These are phyloP conservation scores for Colletotrichum sublineola DNA, from an alignment of 2,329 filamentous ascomycete genomes.

Conservation along the genomic window DNA sequence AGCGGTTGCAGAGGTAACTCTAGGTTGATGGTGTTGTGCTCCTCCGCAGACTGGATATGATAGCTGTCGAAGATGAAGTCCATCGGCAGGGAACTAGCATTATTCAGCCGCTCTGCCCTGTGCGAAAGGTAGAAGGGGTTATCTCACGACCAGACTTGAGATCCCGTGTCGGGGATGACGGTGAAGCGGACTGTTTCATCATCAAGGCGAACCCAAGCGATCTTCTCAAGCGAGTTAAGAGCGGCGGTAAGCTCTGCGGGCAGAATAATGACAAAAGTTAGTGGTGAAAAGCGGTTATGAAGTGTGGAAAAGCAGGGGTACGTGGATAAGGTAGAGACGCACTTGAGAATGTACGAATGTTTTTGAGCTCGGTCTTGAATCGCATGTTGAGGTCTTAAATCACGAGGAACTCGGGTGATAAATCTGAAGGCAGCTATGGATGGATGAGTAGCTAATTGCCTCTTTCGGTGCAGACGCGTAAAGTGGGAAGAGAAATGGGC, in stretches of 20 bases:
- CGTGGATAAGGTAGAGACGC: slow-evolving; percentile 44
- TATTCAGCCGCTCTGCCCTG: slow-evolving; percentile 18
- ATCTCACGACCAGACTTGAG: slow-evolving; percentile 93
- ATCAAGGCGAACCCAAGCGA: slow-evolving; percentile 91
- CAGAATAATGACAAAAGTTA: slow-evolving; percentile 11
- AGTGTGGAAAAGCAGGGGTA: background rate
- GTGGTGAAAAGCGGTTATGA: background rate
- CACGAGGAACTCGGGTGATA: background rate
- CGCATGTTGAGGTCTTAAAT: slow-evolving; percentile 63
- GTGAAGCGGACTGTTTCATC: slow-evolving; percentile 92
- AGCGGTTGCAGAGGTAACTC: slow-evolving; percentile 91
- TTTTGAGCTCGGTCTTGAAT: slow-evolving; percentile 75
- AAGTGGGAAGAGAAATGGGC: slow-evolving; percentile 6
- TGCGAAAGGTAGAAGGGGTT: slow-evolving; percentile 7
- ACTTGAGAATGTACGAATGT: slow-evolving; percentile 77
- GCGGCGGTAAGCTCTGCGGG: slow-evolving; percentile 73
- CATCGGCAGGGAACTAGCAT: slow-evolving; percentile 68
- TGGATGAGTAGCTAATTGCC: background rate
- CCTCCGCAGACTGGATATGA: slow-evolving; percentile 85
- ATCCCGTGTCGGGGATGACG: slow-evolving; percentile 93
- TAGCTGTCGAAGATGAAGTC: slow-evolving; percentile 91
- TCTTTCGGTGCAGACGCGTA: slow-evolving; percentile 15
- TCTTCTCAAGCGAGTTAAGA: slow-evolving; percentile 78
- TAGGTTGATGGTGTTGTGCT: slow-evolving; percentile 92
- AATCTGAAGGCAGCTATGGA: background rate